These are phyloP conservation scores for Parsonsia alboflavescens DNA, from an alignment of 257 asterid species.

Conservation along the genomic window DNA sequence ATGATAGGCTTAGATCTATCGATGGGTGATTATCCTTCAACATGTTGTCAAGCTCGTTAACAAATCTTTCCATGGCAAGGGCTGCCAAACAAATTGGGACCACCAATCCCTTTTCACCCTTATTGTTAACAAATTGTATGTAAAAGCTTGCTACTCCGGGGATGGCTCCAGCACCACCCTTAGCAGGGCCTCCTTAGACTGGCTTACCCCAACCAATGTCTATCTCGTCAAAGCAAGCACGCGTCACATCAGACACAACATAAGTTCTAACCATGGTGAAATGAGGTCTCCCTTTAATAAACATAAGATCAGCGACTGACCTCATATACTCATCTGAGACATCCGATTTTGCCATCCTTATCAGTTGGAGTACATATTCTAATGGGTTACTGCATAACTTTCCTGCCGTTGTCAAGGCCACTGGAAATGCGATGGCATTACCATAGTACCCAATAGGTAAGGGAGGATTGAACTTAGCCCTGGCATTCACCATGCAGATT, in stretches of 20 bases:
- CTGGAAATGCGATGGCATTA: constrained; percentile 31
- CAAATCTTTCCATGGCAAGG: constrained; percentile 51
- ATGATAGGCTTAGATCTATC: not conserved
- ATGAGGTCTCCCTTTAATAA: constrained; percentile 27
- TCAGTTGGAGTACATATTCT: constrained; percentile 26
- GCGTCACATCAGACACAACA: constrained; percentile 45
- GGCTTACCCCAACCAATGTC: constrained; percentile 71
- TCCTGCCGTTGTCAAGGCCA: constrained; percentile 27
- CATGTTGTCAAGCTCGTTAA: constrained; percentile 35
- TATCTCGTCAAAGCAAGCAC: constrained; percentile 41
- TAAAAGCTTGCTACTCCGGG: constrained; percentile 49
- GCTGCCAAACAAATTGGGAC: constrained; percentile 50
- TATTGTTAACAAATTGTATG: constrained; percentile 32
- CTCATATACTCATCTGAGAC: constrained; percentile 31
- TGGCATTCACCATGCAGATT: constrained; percentile 22
- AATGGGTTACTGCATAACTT: constrained; percentile 23
- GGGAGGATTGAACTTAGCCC: constrained; percentile 17
- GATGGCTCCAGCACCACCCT: constrained; percentile 48
- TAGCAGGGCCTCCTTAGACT: constrained; percentile 48
- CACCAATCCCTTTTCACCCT: constrained; percentile 51
- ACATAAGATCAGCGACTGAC: constrained; percentile 35
- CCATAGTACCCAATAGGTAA: constrained; percentile 36
- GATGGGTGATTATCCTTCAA: constrained; percentile 13
- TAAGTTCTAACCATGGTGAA: constrained; percentile 30
- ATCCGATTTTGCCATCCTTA: constrained; percentile 20